A percentile compares a stretch with the other conserved stretches of the same genome.
These are phyloP conservation scores for Naumovozyma baii DNA, from an alignment of 805 yeast species.

Conservation along the genomic window DNA sequence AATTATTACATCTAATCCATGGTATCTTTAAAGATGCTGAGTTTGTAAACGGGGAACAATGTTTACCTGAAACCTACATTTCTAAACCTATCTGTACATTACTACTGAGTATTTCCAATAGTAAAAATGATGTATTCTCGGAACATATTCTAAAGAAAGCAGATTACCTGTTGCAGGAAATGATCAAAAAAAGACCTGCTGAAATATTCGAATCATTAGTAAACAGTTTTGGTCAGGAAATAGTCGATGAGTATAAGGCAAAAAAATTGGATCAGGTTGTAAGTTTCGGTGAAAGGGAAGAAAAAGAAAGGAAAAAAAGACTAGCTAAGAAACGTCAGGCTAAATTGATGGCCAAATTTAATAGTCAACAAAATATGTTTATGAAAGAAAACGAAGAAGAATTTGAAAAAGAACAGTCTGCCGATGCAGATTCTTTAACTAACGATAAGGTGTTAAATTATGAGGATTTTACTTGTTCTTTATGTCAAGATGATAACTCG, in stretches of 20 bases:
- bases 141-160: conserved; percentile 45
- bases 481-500: conserved; percentile 48
- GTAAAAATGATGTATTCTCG: conserved; percentile 35
- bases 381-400: conserved; percentile 42
- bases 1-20: conserved; percentile 58
- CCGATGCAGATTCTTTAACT: conserved; percentile 33
- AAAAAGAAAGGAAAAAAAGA: conserved; percentile 41
- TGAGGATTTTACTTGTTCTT: conserved; percentile 39
- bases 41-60: conserved; percentile 31
- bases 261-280: conserved; percentile 35
- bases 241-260: conserved; percentile 40
- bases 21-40: conserved; percentile 50
- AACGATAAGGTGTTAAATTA: conserved; percentile 25
- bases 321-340: conserved; percentile 54
- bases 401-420: conserved; percentile 30
- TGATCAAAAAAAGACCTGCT: conserved; percentile 40
- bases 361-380: conserved; percentile 67
- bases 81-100: conserved; percentile 48
- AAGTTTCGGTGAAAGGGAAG: conserved; percentile 40
- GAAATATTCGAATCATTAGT: conserved; percentile 42
- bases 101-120: conserved; percentile 42
- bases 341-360: conserved; percentile 52
- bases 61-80: conserved; percentile 39
- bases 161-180: conserved; percentile 41
- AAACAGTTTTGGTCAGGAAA: conserved; percentile 49